Percentiles rank a stretch among this genome's conserved stretches.
These are phyloP conservation scores for Mortierella sp. DNA, from an alignment of 371 early-diverging fungal genomes.

Conservation along the genomic window DNA sequence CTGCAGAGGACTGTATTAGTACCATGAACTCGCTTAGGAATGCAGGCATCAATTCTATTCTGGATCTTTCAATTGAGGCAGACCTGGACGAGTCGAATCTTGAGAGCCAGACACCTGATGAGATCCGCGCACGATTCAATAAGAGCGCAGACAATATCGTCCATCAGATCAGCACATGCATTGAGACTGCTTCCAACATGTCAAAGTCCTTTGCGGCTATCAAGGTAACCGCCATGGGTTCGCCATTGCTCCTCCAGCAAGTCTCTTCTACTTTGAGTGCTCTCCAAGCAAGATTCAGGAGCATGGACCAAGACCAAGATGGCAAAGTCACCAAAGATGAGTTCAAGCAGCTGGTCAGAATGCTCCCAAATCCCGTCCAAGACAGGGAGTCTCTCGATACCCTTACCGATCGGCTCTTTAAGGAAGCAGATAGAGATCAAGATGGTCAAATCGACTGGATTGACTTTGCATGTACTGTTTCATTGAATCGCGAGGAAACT, in stretches of 20 bases:
- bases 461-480: slow-evolving; percentile 67
- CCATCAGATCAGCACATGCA: slow-evolving; percentile 69
- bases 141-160: slow-evolving; percentile 72
- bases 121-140: slow-evolving; percentile 46
- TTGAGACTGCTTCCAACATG: slow-evolving; percentile 75
- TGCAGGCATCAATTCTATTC: slow-evolving; percentile 84
- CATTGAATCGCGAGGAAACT: slow-evolving; percentile 64
- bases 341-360: slow-evolving; percentile 40
- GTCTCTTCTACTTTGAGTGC: slow-evolving; percentile 69
- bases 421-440: slow-evolving; percentile 62
- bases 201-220: slow-evolving; percentile 82
- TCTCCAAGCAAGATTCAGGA: slow-evolving; percentile 58
- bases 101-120: slow-evolving; percentile 52
- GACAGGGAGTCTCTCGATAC: slow-evolving; percentile 10
- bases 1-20: slow-evolving; percentile 82
- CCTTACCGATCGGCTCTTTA: slow-evolving; percentile 53
- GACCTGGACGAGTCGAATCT: slow-evolving; percentile 72
- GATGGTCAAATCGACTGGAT: slow-evolving; percentile 72
- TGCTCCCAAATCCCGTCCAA: slow-evolving; percentile 45
- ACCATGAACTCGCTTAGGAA: slow-evolving; percentile 79
- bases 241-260: slow-evolving; percentile 84
- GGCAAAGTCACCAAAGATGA: slow-evolving; percentile 57
- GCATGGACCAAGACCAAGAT: slow-evolving; percentile 59
- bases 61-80: slow-evolving; percentile 91
- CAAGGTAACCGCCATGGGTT: slow-evolving; percentile 89